Conservation (phyloP, 2,329 filamentous ascomycete genomes). For the Fusarium clavum region DNA sequence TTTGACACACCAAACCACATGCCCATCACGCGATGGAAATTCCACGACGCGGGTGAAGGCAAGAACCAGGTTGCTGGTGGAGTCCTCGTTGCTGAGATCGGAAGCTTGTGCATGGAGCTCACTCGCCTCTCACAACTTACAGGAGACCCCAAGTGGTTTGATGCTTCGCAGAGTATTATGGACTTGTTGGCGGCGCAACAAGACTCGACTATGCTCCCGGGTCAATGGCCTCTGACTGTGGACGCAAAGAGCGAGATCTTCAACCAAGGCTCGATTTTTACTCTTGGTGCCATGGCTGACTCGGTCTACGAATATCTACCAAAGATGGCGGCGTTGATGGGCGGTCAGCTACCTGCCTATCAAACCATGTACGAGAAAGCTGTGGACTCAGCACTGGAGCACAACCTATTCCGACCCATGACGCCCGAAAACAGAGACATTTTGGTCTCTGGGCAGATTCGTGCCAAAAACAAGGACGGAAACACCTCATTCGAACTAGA, state of each 20-base stretch:
- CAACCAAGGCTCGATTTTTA: constrained; percentile 53
- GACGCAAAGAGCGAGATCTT: constrained; percentile 42
- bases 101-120: constrained; percentile 78
- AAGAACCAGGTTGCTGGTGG: constrained; percentile 47
- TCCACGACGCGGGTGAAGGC: constrained; percentile 50
- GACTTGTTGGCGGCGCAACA: constrained; percentile 74
- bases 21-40: constrained; percentile 65
- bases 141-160: constrained; percentile 78
- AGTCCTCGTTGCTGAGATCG: constrained; percentile 62
- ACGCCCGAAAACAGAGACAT: constrained; percentile 64
- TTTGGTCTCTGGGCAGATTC: constrained; percentile 61
- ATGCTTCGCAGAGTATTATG: constrained; percentile 76
- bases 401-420: constrained; percentile 73
- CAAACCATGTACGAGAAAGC: constrained; percentile 66
- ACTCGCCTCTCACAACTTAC: constrained; percentile 80
- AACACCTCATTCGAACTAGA: constrained; percentile 50
- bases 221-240: constrained; percentile 72
- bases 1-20: constrained; percentile 78
- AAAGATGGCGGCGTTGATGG: constrained; percentile 81
- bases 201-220: constrained; percentile 73
- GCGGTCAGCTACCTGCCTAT: constrained; percentile 67
- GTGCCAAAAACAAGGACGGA: constrained; percentile 48
- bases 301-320: constrained; percentile 85
- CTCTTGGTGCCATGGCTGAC: constrained; percentile 62
- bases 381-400: constrained; percentile 65